Evolutionary conservation across 1,284 basidiomycete species (phyloP).

Genomic region (Irpex rosettiformis): DNA sequence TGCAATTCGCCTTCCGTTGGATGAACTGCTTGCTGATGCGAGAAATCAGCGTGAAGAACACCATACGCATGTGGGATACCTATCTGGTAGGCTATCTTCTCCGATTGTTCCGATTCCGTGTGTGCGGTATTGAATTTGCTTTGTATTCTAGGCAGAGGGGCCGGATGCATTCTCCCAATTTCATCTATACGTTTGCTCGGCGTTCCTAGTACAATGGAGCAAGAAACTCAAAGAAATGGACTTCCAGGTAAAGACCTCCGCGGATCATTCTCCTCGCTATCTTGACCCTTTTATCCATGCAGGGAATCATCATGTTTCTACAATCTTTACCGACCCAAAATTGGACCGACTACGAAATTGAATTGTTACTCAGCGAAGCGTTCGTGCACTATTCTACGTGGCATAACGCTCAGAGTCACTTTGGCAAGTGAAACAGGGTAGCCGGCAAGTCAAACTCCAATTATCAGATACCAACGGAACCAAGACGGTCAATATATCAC

Average conservation of each 20-base stretch:
- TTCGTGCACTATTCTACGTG: constrained; percentile 93
- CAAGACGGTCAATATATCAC: not conserved
- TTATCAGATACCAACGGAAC: not conserved
- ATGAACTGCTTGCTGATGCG: constrained; percentile 98
- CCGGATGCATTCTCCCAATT: constrained; percentile 96
- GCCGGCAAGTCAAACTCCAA: not conserved
- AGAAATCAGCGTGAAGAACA: constrained; percentile 92
- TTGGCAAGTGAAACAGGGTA: constrained; percentile 36
- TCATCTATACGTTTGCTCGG: constrained; percentile 94
- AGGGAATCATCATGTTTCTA: constrained; percentile 99
- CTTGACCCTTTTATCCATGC: not conserved
- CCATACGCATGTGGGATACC: constrained; percentile 98
- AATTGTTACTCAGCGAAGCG: constrained; percentile 92
- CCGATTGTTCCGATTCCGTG: not conserved
- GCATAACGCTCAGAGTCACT: constrained; percentile 94
- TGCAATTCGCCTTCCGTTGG: constrained; percentile 98
- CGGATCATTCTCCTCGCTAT: not conserved
- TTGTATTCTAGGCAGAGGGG: constrained; percentile 74
- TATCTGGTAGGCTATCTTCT: constrained; percentile 68
- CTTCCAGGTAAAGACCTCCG: constrained; percentile 70
- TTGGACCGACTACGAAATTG: constrained; percentile 95
- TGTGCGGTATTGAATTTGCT: not conserved
- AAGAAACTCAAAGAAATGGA: constrained; percentile 91
- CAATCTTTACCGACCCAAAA: constrained; percentile 93
- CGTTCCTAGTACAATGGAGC: constrained; percentile 91